Percentiles rank a stretch among this genome's conserved stretches.
These are phyloP conservation scores for Arthrobotrys sphaeroides DNA, from an alignment of 2,329 filamentous ascomycete species.

Conservation along the genomic window DNA sequence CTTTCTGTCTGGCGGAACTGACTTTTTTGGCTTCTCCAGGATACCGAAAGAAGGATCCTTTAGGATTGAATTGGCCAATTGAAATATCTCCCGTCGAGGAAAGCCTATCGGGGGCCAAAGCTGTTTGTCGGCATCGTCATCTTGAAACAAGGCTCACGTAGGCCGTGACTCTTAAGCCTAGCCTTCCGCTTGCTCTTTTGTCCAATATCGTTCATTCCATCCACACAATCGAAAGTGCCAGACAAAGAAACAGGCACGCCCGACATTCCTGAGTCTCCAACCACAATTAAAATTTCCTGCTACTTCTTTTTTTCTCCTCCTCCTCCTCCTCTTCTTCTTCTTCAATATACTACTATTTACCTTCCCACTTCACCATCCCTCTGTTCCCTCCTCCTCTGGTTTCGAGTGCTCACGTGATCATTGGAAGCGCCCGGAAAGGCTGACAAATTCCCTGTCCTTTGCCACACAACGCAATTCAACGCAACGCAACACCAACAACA, in stretches of 20 bases:
- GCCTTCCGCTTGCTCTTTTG: conserved; percentile 48
- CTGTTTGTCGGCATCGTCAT: conserved; percentile 43
- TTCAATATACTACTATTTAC: no score
- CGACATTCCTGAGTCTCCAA: conserved; percentile 34
- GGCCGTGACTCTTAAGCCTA: conserved; percentile 49
- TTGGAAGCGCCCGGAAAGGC: conserved; percentile 50
- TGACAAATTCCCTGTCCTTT: conserved; percentile 51
- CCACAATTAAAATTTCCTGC: conserved; percentile 6
- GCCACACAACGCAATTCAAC: conserved; percentile 46
- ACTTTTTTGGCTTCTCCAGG: conserved; percentile 1
- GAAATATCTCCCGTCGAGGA: conserved; percentile 4
- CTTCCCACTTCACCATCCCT: background rate
- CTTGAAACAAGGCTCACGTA: conserved; percentile 53
- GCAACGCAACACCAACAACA: conserved; percentile 23
- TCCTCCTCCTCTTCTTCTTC: background rate
- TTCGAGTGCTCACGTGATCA: conserved; percentile 3
- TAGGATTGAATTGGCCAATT: conserved; percentile 38
- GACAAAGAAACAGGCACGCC: conserved; percentile 30
- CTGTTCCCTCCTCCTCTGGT: background rate
- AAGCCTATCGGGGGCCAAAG: conserved; percentile 41
- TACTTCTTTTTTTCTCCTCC: background rate
- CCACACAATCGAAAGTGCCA: conserved; percentile 47
- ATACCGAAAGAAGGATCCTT: conserved; percentile 26
- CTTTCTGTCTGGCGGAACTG: background rate
- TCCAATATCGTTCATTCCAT: conserved; percentile 31